A percentile compares a stretch with the other conserved stretches of the same genome.
These are phyloP conservation scores for Nemania sp. DNA, from an alignment of 2,329 filamentous ascomycete genomes.

Conservation along the genomic window DNA sequence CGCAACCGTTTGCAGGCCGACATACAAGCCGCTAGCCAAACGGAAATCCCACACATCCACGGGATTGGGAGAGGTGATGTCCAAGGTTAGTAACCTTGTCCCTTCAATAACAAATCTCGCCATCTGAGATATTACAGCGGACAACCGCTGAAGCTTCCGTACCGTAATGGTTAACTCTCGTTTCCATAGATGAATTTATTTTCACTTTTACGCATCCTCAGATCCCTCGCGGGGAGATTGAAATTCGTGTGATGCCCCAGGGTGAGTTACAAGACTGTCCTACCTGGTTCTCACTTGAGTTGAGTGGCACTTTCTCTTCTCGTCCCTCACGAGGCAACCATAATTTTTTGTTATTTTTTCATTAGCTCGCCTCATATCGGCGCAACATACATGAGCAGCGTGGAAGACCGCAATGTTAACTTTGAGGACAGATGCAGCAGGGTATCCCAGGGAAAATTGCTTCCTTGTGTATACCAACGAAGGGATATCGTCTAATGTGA, in stretches of 20 bases:
- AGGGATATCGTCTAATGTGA: conserved; percentile 29
- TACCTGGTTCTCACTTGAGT: background rate
- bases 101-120: too few relatives aligned
- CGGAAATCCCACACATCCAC: conserved; percentile 45
- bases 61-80: conserved; percentile 65
- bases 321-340: too few relatives aligned
- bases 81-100: conserved; percentile 47
- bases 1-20: conserved; percentile 33
- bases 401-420: background rate
- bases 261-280: conserved; percentile 34
- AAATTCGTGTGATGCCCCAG: conserved; percentile 46
- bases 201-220: conserved; percentile 55
- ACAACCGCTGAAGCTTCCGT: background rate
- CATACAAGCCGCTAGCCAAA: conserved; percentile 28
- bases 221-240: conserved; percentile 36
- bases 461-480: conserved; percentile 36
- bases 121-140: too few relatives aligned
- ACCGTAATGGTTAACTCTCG: background rate
- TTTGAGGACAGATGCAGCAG: conserved; percentile 21
- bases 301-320: background rate
- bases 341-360: background rate
- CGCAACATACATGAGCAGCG: too few relatives aligned
- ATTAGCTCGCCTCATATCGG: too few relatives aligned
- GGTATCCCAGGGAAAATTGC: conserved; percentile 33
- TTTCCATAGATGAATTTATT: conserved; percentile 61